Conservation (phyloP, 2,329 filamentous ascomycete genomes). For the Akanthomyces uredinophilus region DNA sequence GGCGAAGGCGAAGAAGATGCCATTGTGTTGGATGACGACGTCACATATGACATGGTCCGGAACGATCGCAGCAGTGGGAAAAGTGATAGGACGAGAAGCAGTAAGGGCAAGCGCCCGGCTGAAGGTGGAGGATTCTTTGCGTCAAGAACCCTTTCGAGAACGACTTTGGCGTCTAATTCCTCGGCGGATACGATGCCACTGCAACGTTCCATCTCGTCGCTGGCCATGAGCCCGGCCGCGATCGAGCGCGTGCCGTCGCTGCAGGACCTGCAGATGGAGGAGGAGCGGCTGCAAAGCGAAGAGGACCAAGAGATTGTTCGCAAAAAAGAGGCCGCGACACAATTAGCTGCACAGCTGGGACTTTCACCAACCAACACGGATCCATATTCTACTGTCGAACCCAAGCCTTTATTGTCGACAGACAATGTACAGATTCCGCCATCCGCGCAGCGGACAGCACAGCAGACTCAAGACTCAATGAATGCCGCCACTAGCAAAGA, state of each 20-base stretch:
- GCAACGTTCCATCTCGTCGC: conserved; percentile 23
- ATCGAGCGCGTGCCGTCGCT: conserved; percentile 40
- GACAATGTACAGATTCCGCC: conserved; percentile 31
- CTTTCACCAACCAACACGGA: conserved; percentile 28
- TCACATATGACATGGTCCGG: conserved; percentile 74
- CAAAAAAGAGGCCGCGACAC: conserved; percentile 47
- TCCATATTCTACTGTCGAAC: conserved; percentile 16
- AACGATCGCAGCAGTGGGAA: conserved; percentile 62
- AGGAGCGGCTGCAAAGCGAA: conserved; percentile 44
- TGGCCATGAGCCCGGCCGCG: conserved; percentile 33
- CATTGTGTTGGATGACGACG: conserved; percentile 87
- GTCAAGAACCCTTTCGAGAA: conserved; percentile 53
- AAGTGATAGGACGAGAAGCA: conserved; percentile 53
- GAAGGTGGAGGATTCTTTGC: conserved; percentile 24
- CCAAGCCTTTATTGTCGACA: conserved; percentile 20
- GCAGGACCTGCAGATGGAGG: conserved; percentile 49
- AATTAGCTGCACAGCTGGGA: conserved; percentile 46
- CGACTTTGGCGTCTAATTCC: conserved; percentile 46
- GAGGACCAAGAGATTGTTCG: conserved; percentile 50
- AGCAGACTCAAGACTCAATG: neutral
- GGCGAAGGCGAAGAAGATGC: conserved; percentile 84
- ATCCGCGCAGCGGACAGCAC: neutral
- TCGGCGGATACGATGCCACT: conserved; percentile 29
- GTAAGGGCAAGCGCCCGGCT: conserved; percentile 52
- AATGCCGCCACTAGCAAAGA: neutral